These are phyloP conservation scores for Fusarium pseudocircinatum DNA, from an alignment of 2,329 filamentous ascomycete species.

Conservation along the genomic window DNA sequence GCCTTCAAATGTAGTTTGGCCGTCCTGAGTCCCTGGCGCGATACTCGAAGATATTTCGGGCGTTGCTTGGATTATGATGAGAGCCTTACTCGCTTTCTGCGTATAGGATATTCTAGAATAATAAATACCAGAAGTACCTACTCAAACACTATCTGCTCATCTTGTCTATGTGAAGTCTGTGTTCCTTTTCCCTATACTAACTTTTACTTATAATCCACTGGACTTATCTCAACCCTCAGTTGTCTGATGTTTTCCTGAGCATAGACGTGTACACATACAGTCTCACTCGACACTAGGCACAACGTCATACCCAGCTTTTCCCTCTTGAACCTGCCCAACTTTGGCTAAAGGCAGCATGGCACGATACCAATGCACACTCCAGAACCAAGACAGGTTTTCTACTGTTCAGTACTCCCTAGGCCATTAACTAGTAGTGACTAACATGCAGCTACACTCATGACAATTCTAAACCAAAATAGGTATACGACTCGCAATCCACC, in stretches of 20 bases:
- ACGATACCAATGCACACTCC: background rate
- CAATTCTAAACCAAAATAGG: background rate
- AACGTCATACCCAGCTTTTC: background rate
- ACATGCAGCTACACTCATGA: background rate
- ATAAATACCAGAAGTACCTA: slow-evolving; percentile 74
- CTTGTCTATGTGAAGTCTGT: background rate
- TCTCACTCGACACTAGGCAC: background rate
- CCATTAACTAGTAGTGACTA: background rate
- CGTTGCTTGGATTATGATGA: slow-evolving; percentile 44
- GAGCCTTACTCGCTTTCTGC: slow-evolving; percentile 70
- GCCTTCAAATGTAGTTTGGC: slow-evolving; percentile 70
- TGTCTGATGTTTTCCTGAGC: background rate
- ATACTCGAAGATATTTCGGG: slow-evolving; percentile 40
- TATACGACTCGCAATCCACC: background rate
- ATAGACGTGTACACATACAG: background rate
- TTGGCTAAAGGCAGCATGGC: background rate
- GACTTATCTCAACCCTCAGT: background rate
- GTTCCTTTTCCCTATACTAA: background rate
- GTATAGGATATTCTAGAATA: slow-evolving; percentile 64
- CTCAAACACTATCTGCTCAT: slow-evolving; percentile 51
- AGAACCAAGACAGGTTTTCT: background rate
- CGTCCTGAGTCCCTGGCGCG: slow-evolving; percentile 33
- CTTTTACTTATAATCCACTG: background rate
- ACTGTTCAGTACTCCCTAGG: too few species aligned
- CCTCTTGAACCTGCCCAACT: background rate